Base-by-base conservation (phyloP, 2,329 filamentous ascomycete species). In the Colletotrichum neosansevieriae region DNA sequence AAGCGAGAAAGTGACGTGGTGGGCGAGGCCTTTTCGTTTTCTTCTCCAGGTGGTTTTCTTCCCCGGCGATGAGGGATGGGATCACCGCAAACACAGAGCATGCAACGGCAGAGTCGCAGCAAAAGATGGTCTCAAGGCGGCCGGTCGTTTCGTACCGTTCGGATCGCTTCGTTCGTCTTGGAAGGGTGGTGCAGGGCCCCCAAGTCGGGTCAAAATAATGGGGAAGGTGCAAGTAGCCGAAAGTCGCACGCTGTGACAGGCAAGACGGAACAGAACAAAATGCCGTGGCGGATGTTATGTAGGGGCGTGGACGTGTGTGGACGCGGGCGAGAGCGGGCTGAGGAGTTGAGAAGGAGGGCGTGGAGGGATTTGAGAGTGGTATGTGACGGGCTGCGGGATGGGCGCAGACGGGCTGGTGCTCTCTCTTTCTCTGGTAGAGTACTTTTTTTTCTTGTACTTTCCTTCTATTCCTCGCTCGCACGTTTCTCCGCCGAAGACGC, bases 231-330 rank as follows among this genome's bases (percentile, higher is more conserved):
- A 45, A 64, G 62, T 44, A 59, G 54, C 61, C 62, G 32, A 60
- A 45, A 54, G 40, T 59, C 65, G 65, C 65, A 65, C 65, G 54
- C 61, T 59, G 65, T 68, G 61, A 53, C 54, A 49, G 54, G 53
- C 45, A 45, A 38, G 21, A 32, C 15, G 34, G 57, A 42, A 45
- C 15, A 53, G 47, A 21, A 32, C 40, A 54, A 58, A 59, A 65
- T 44, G 65, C 45, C 65, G 65, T 65, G 65, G 65, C 54, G 65
- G 54, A 54, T 65, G 61, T 65, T 65, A 59, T 68, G 65, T 68
- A 68, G 65, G 65, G 61, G 58, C 57, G 63, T 59, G 44, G 32
- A 47, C 45, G 45, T 38, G 36, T 38, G 58, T 62, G 36, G 36
- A 45, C 51, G 60, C 32, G 29, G 60, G 51, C 44, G 50, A 40